Evolutionary conservation across 257 asterid genomes (phyloP), one percentile per base, ranked within the genome.

Genomic region (Cinchona pubescens): DNA sequence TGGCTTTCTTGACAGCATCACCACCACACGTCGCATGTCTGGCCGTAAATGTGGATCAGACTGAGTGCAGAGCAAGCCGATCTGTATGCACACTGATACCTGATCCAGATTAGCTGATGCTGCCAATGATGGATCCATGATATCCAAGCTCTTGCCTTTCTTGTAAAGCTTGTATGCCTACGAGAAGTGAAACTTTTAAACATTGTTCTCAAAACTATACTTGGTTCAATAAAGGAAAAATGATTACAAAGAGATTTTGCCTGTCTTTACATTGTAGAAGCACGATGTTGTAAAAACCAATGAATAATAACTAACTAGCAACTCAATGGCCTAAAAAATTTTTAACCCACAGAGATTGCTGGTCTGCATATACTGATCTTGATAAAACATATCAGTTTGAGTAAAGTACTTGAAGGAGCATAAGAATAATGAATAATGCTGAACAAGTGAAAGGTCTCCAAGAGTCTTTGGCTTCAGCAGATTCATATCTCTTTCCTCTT

Each of bases 111-210:
- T 85, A 19, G 86, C 86, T 4, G 96, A 85, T 49, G 88, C 78
- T n/a, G 70, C 87, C 80, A 95, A 23, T 58, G 75, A 40, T 32
- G 98, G 95, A 63, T 95, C 99, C 86, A 81, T 77, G 25, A 87
- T 59, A 69, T 95, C 98, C 69, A 82, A 69, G 79, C 83, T 85
- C 76, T 85, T 85, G 16, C 88, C 87, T 80, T 93, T 89, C 88
- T 78, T 92, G 96, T 90, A 90, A 55, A 88, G 96, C 80, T 80
- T 87, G 87, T 91, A 88, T 23, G 89, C 97, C 99, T 95, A 79
- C 61, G 84, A 13, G 58, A 29, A 76, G 29, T 73, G 72, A 68
- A 42, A 21, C 25, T 23, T 35, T 29, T 32, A 32, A 29, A 51
- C 23, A 30, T 59, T 21, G 56, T 51, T 14, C 40, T 7, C 29